These are phyloP conservation scores for Beauveria brongniartii DNA, from an alignment of 2,329 filamentous ascomycete species.

Conservation along the genomic window DNA sequence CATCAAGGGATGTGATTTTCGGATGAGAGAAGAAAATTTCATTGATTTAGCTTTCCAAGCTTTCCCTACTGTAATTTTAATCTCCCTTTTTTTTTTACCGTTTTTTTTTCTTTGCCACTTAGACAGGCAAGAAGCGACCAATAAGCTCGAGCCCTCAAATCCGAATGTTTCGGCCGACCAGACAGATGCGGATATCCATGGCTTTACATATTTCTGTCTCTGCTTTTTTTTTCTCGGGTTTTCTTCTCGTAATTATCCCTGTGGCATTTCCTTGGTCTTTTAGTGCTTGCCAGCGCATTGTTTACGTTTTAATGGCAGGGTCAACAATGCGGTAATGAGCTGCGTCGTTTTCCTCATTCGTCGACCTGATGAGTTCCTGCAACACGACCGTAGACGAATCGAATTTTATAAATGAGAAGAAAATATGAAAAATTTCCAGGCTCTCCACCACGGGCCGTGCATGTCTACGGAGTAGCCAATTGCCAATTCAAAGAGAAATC, in stretches of 20 bases:
- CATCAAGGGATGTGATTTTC: not conserved
- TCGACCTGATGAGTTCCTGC: no score
- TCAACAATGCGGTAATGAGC: no score
- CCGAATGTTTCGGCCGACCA: constrained; percentile 1
- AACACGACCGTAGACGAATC: no score
- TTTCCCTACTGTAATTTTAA: not conserved
- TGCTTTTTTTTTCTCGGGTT: not conserved
- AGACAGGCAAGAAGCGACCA: not conserved
- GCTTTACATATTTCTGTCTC: not conserved
- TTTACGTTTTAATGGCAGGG: no score
- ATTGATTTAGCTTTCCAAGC: not conserved
- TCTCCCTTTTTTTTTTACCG: not conserved
- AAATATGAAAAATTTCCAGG: not conserved
- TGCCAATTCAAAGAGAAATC: no score
- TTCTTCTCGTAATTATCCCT: not conserved
- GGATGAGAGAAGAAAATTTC: no score
- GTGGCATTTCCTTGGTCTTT: not conserved
- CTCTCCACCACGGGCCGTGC: no score
- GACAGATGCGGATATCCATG: constrained; percentile 10
- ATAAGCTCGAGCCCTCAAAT: not conserved
- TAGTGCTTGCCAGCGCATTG: no score
- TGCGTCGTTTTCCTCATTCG: no score
- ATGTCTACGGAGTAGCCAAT: no score
- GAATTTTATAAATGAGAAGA: not conserved
- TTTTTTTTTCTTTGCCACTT: not conserved